Conservation (phyloP, 1,284 basidiomycete species). For the Pisolithus thermaeus region DNA sequence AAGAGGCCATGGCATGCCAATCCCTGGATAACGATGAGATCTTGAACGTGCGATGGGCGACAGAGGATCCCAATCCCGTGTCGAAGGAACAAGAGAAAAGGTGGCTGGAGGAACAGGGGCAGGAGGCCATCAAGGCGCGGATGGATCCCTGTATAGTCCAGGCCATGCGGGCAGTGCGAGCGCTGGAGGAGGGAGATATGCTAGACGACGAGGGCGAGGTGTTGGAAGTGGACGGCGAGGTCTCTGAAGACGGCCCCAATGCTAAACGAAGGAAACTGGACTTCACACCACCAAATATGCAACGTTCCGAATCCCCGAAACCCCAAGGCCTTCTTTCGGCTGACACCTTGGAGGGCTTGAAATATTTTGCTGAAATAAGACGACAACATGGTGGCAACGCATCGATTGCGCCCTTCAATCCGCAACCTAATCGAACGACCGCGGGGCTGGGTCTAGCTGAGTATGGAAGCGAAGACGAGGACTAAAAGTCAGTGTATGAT, state of each 20-base stretch:
- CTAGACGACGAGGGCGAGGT: constrained; percentile 43
- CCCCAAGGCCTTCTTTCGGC: constrained; percentile 61
- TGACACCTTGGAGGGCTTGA: constrained; percentile 81
- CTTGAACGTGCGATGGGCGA: constrained; percentile 96
- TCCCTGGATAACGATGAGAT: constrained; percentile 97
- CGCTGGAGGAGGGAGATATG: constrained; percentile 76
- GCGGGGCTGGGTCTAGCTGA: constrained; percentile 54
- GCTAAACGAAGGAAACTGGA: constrained; percentile 38
- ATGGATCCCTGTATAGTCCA: constrained; percentile 84
- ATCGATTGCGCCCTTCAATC: constrained; percentile 7
- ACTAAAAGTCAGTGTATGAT: constrained; percentile 31
- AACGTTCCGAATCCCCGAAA: constrained; percentile 18
- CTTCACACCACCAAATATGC: constrained; percentile 4
- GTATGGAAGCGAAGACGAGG: constrained; percentile 77
- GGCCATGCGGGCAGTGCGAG: constrained; percentile 75
- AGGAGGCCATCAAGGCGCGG: constrained; percentile 76
- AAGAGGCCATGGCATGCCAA: constrained; percentile 99
- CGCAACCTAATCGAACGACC: constrained; percentile 26
- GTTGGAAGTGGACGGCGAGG: constrained; percentile 23
- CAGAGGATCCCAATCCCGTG: constrained; percentile 91
- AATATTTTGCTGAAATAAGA: constrained; percentile 80
- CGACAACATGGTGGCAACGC: constrained; percentile 43
- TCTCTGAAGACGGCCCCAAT: constrained; percentile 30
- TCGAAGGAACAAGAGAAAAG: constrained; percentile 81
- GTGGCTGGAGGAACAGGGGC: constrained; percentile 75